Evolutionary conservation across 2,329 filamentous ascomycete species (phyloP), one percentile per base, ranked within the genome.

Genomic region (Exophiala calicioides): DNA sequence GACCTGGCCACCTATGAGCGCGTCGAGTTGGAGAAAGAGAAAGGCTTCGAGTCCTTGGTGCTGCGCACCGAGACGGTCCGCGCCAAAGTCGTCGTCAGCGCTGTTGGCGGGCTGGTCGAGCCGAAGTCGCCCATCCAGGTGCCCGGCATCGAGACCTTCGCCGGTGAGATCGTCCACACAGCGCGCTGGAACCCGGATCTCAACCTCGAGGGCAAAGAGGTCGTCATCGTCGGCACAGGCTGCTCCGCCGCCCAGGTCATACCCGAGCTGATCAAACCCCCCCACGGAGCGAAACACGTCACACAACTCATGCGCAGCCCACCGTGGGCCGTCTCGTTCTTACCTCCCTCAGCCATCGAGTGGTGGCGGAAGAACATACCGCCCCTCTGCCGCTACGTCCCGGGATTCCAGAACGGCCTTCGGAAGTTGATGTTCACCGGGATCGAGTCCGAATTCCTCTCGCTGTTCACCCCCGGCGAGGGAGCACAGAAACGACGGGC

Each of bases 291-390:
- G 23, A 80, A 75, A 57, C 75, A 74, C 4, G 72, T 82, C n/a
- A 80, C 77, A 1, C 79, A 82, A 53, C 53, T 82, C 5, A 79
- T 82, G 75, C 66, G 77, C 12, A 75, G 75, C 10, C 76, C 78
- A 8, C 79, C 79, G 1, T 81, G 78, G 78, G 72, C 80, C 1
- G 67, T 73, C 3, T 72, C 75, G n/a, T 44, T 47, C 31, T 30
- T 56, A 13, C 37, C 37, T 2, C 71, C 72, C 1, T 58, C 64
- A 1, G 65, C 64, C 1, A 61, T 71, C 3, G 64, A 69, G 16
- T 63, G 57, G 34, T 80, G 72, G 68, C 65, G 71, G 42, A 72
- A 71, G 58, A 75, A 72, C 61, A 64, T 68, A 3, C 69, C 75
- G 1, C 65, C 58, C 13, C 19, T 82, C 1, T 65, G 78, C 57